Conservation (phyloP, 768 basidiomycete genomes). For the Suillus cothurnatus region DNA sequence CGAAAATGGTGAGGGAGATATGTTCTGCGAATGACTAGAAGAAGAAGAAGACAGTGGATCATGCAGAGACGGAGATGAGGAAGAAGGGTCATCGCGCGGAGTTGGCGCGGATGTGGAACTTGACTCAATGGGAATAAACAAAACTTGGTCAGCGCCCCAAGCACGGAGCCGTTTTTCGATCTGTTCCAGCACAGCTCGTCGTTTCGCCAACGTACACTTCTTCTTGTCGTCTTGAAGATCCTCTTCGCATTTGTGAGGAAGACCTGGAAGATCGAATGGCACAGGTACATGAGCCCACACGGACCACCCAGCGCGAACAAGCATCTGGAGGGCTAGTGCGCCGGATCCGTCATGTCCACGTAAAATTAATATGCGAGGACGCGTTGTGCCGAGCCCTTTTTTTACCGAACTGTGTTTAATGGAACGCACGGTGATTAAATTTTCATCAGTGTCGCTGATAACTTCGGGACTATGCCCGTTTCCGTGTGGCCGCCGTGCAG, state of each 20-base stretch:
- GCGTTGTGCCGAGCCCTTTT: conserved; percentile 19
- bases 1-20: conserved; percentile 37
- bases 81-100: conserved; percentile 20
- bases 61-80: conserved; percentile 29
- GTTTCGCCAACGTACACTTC: conserved; percentile 40
- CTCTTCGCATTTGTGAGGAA: conserved; percentile 39
- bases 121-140: conserved; percentile 49
- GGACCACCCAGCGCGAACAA: conserved; percentile 67
- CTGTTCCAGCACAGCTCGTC: conserved; percentile 42
- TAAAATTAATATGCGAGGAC: conserved; percentile 60
- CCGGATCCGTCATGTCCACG: conserved; percentile 76
- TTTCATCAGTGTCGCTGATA: conserved; percentile 19
- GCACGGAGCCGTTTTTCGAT: conserved; percentile 57
- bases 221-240: conserved; percentile 33
- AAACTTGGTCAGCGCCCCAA: conserved; percentile 80
- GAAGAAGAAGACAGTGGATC: conserved; percentile 27
- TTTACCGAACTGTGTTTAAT: conserved; percentile 7
- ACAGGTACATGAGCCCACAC: conserved; percentile 70
- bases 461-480: conserved; percentile 22
- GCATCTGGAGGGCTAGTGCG: conserved; percentile 77
- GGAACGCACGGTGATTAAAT: not conserved
- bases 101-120: conserved; percentile 22
- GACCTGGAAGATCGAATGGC: conserved; percentile 34
- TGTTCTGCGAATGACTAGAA: conserved; percentile 27
- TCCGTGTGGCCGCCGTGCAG: not conserved